These are phyloP conservation scores for Ochetophila trinervis DNA, from an alignment of 306 rosid species.

Conservation along the genomic window DNA sequence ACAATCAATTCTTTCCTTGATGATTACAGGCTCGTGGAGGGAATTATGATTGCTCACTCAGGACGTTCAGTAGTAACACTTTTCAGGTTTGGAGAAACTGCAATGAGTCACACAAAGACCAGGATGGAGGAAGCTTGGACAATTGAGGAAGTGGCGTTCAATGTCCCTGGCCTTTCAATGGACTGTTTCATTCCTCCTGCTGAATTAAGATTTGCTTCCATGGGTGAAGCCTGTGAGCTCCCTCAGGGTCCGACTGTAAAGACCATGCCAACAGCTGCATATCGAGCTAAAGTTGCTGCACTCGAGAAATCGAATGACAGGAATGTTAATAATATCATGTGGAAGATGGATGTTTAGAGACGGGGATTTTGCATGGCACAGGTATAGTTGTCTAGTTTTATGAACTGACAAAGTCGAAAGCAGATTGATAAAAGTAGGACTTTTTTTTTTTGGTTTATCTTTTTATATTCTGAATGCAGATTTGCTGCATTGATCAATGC, in stretches of 20 bases:
- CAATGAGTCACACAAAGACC: slow-evolving; percentile 97
- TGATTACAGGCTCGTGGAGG: slow-evolving; percentile 85
- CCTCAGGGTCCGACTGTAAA: slow-evolving; percentile 65
- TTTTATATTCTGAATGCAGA: slow-evolving; percentile 16
- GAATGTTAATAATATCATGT: slow-evolving; percentile 45
- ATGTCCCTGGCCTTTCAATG: slow-evolving; percentile 86
- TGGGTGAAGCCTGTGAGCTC: slow-evolving; percentile 76
- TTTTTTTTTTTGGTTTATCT: slow-evolving; percentile 30
- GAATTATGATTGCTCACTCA: slow-evolving; percentile 90
- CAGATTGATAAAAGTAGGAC: slow-evolving; percentile 47
- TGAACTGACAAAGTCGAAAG: slow-evolving; percentile 46
- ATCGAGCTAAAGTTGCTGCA: slow-evolving; percentile 64
- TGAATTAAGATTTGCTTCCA: slow-evolving; percentile 81
- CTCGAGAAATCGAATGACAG: slow-evolving; percentile 56
- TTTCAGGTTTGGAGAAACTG: slow-evolving; percentile 98
- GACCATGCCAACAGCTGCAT: slow-evolving; percentile 45
- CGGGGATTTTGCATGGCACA: slow-evolving; percentile 21
- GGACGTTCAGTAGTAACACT: slow-evolving; percentile 96
- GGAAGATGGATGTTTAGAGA: slow-evolving; percentile 70
- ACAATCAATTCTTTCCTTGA: slow-evolving; percentile 93
- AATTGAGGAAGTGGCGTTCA: slow-evolving; percentile 94
- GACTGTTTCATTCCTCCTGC: slow-evolving; percentile 99
- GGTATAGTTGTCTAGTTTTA: slow-evolving; percentile 47
- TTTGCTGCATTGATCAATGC: slow-evolving; percentile 43
- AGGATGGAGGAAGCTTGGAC: slow-evolving; percentile 99